Base-by-base conservation (phyloP, 1,284 basidiomycete genomes). In the Leccinum pachyderme region DNA sequence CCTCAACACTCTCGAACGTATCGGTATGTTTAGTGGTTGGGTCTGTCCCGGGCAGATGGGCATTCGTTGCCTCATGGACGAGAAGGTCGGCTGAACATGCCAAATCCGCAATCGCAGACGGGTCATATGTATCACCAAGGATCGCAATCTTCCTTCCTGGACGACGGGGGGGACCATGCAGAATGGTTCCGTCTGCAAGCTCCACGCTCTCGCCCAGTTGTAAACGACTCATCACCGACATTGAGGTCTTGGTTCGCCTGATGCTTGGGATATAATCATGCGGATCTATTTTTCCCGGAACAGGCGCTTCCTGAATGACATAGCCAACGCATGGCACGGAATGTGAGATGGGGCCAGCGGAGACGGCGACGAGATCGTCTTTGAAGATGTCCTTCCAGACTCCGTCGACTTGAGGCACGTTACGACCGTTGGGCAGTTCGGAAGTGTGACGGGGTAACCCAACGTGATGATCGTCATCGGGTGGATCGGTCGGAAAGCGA, bases 51-150 rank as follows among this genome's bases (percentile, higher is more conserved):
- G 92, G 92, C n/a, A 97, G 78, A 70, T 90, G 84, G 1, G 92
- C 91, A 68, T 96, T 97, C 7, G 95, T 97, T 35, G 92, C 91
- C 74, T 98, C 94, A 66, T 98, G 95, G 24, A 88, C 80, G 49
- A 87, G 75, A 41, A 93, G 59, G 61, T 91, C 86, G 18, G 86
- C 80, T 52, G 81, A 81, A 61, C 70, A 68, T 31, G 86, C 84
- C 8, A 92, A 68, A 7, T 74, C 67, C 27, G 72, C 74, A 51
- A 89, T 84, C 7, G 81, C 77, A 15, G 83, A 85, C 9, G 91
- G 87, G 68, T 94, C 83, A 63, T 81, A 85, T 4, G 91, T 93
- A 65, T 95, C 92, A 1, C 92, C 92, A 32, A 94, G 75, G 53
- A 95, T 82, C 33, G 83, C 85, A 22, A 95, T 63, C 68, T 90